Evolutionary conservation across 106 monocot species (phyloP).

Genomic region (Narthecium ossifragum): DNA sequence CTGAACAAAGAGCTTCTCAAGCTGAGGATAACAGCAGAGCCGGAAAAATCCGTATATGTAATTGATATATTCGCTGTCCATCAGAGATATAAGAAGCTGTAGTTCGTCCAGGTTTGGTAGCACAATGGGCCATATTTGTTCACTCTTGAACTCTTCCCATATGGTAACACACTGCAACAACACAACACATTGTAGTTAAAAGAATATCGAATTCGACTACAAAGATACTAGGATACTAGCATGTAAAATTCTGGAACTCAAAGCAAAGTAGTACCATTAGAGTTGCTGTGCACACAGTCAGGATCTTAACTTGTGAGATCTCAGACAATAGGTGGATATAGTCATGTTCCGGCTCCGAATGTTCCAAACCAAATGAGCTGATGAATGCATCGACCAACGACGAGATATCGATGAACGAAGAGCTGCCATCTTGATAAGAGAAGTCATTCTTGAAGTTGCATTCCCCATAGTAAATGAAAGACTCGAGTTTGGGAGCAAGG

Average conservation of each 20-base stretch:
- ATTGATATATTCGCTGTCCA: conserved; percentile 15
- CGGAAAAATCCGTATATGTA: conserved; percentile 21
- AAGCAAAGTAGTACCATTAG: conserved; percentile 16
- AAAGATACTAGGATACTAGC: neutral
- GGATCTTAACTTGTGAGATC: conserved; percentile 35
- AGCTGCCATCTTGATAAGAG: too few species aligned
- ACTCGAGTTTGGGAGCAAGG: conserved; percentile 22
- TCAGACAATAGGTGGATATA: conserved; percentile 16
- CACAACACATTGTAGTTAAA: neutral
- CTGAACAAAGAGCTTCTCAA: conserved; percentile 40
- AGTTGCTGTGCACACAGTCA: conserved; percentile 26
- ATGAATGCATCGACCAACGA: conserved; percentile 32
- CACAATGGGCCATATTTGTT: conserved; percentile 10
- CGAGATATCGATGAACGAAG: conserved; percentile 21
- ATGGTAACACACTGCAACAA: conserved; percentile 7
- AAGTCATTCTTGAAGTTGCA: neutral
- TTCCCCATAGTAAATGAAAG: conserved; percentile 22
- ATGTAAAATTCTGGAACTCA: neutral
- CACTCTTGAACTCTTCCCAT: neutral
- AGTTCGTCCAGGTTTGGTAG: conserved; percentile 37
- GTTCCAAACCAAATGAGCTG: conserved; percentile 4
- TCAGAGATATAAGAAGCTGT: conserved; percentile 22
- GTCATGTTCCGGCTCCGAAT: conserved; percentile 10
- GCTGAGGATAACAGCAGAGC: conserved; percentile 22
- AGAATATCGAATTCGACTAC: neutral